Evolutionary conservation across 768 basidiomycete genomes (phyloP), one percentile per base, ranked within the genome.

Genomic region (Gloeophyllum trabeum): DNA sequence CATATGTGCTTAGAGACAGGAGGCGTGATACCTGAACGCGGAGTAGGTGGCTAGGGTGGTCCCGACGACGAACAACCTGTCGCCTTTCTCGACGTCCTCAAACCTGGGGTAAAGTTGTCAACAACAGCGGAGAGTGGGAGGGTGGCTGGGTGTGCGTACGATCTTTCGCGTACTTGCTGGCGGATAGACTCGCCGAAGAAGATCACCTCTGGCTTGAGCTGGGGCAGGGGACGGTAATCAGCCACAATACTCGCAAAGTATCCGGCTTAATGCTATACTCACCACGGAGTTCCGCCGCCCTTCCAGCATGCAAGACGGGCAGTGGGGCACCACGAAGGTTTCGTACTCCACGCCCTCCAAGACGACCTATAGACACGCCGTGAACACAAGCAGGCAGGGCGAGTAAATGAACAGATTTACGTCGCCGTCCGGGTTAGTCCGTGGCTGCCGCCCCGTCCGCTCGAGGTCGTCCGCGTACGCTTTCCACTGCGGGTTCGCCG

Each of bases 381-480:
- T 10, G 30, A 22, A 44, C 3, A 39, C 26, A 18, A 6, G 14
- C 24, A 14, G 25, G 5, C 37, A 23, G 14, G 10, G n/a, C 4
- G 19, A 2, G 7, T 10, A 2, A 4, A 12, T 5, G 39, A 40
- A 35, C 5, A 69, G 20, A 37, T 72, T 44, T 50, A 87, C 92
- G 64, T 96, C 92, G 57, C 92, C 92, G 50, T 94, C 92, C 7
- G 92, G 92, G 57, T 94, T 94, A 20, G 86, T 93, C 44, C 87
- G 71, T 1, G 74, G 81, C 43, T 73, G 70, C 35, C 61, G 57
- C 4, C 79, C 76, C 0, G 69, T 70, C 21, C 61, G 61, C 54
- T 80, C 76, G 38, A 83, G 58, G 35, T 81, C 75, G 43, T 81
- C 76, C 14, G 75, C 68, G 51, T 74, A 83, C 4, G 67, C 67